Base-by-base conservation (phyloP, 2,329 filamentous ascomycete species). In the Neofusicoccum cordaticola region DNA sequence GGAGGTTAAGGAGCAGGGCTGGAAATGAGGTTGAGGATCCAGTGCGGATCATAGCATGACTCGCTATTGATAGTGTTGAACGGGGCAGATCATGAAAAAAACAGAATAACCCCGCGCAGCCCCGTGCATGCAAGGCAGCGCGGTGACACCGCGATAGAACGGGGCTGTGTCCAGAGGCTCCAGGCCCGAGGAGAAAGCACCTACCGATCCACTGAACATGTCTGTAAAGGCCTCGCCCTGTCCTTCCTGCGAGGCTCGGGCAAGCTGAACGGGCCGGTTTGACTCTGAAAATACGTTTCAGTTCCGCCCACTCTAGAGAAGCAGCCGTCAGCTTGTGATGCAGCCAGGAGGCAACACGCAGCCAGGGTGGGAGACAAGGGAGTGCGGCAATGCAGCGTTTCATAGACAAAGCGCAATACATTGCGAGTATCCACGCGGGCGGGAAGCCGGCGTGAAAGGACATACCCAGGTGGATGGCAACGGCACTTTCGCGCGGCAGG, bases 131-230 rank as follows among this genome's bases (percentile, higher is more conserved):
- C 12, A 35, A 17, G 31, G 22, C 17, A 8, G 37, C 22, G 19
- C 13, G 34, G 15, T 19, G 13, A 8, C 31, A 42, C 11, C 31
- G 56, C 42, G 27, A 37, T 22, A 13, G 22, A 37, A 7, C 19
- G 13, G 42, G 27, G 12, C 9, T 31, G 22, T 3, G 22, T 13
- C 3, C 3, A 34, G 27, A 17, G n/a, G 42, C 37, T 22, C 39
- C 12, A 44, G 42, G 15, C 19, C 8, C 15, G 7, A n/a, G 17
- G 27, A 34, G 8, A n/a, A 37, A n/a, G 31, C 13, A 62, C 62
- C 31, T 50, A 64, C 62, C 52, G 62, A 64, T 42, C 62, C 44
- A 44, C 51, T 48, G 22, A 64, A 64, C 62, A 64, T 64, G 13
- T 35, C 42, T 34, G 8, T 13, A 42, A 44, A 17, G 22, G 12